Base-by-base conservation (phyloP, 805 yeast genomes). In the Lipomyces anomalus region DNA sequence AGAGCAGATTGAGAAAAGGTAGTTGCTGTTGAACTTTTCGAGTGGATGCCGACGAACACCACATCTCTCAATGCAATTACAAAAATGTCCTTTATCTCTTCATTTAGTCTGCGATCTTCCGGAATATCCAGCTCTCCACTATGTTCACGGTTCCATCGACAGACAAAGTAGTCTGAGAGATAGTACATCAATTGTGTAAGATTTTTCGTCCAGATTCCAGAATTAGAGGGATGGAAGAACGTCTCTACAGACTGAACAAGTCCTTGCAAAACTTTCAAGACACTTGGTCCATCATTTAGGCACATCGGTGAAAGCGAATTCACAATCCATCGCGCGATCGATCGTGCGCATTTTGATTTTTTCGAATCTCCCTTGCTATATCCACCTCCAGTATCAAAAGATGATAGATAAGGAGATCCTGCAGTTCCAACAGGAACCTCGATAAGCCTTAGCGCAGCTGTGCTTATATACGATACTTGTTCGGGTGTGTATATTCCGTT, bases 221-320 rank as follows among this genome's bases (percentile, higher is more conserved):
- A 64, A 61, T 89, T 89, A 0, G 97, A 88, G 4, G 98, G 98
- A 62, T 92, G 97, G 2, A 80, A 80, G 64, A 82, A 85, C 17
- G 95, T 84, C 50, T 77, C 82, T 4, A 88, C 68, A 0, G 95
- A 78, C 43, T 79, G 78, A n/a, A 83, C 56, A 22, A 84, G 67
- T 0, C 78, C 71, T 26, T 42, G 42, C 17, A 48, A 20, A 6
- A 44, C 47, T 7, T 35, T 37, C n/a, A 48, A 29, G 2, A 38
- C 35, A 18, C 43, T 26, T 6, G 29, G 42, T 9, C 28, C 23
- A 0, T 85, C 82, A 17, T 73, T 72, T 13, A 45, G 40, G 35
- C 42, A 38, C 20, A 22, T 34, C 13, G 55, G 53, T 1, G 58
- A 43, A 3, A 89, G 63, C 0, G 90, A 81, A 59, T 73, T 79